These are phyloP conservation scores for Komagataella pastoris DNA, from an alignment of 805 yeast species.

Conservation along the genomic window DNA sequence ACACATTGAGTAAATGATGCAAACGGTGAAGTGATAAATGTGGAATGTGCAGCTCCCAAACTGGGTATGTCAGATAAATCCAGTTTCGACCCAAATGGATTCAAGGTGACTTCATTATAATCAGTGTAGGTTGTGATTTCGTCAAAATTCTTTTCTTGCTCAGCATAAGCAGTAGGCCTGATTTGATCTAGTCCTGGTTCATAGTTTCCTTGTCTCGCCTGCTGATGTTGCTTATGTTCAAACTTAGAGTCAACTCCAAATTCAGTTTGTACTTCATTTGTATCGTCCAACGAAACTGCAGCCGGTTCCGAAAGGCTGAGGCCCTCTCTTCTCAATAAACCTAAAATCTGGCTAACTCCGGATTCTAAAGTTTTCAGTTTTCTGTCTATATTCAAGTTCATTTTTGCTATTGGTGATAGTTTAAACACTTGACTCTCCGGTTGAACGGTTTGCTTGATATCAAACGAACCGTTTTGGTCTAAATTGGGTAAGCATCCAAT, in stretches of 20 bases:
- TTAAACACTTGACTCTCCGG: constrained; percentile 4
- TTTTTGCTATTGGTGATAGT: neutral
- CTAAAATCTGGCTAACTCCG: neutral
- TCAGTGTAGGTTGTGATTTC: constrained; percentile 3
- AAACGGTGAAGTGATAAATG: constrained; percentile 31
- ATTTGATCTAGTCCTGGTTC: constrained; percentile 1
- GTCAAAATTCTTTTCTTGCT: constrained; percentile 5
- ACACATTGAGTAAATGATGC: constrained; percentile 22
- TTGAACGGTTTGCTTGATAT: constrained; percentile 4
- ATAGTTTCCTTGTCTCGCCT: neutral
- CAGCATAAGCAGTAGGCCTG: constrained; percentile 15
- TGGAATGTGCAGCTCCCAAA: constrained; percentile 21
- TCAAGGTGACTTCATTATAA: neutral
- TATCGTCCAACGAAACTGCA: neutral
- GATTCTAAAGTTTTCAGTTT: neutral
- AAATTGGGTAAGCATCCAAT: constrained; percentile 4
- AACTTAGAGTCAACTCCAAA: neutral
- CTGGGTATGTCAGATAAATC: constrained; percentile 8
- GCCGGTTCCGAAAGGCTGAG: neutral
- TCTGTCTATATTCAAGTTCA: neutral
- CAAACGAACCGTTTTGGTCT: constrained; percentile 3
- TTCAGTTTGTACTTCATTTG: neutral
- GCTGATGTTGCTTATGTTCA: neutral
- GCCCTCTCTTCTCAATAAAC: neutral
- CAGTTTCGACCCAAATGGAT: constrained; percentile 8